Percentiles rank a stretch among this genome's conserved stretches.
Conservation (phyloP, 2,329 filamentous ascomycete genomes). For the Fusarium subglutinans region DNA sequence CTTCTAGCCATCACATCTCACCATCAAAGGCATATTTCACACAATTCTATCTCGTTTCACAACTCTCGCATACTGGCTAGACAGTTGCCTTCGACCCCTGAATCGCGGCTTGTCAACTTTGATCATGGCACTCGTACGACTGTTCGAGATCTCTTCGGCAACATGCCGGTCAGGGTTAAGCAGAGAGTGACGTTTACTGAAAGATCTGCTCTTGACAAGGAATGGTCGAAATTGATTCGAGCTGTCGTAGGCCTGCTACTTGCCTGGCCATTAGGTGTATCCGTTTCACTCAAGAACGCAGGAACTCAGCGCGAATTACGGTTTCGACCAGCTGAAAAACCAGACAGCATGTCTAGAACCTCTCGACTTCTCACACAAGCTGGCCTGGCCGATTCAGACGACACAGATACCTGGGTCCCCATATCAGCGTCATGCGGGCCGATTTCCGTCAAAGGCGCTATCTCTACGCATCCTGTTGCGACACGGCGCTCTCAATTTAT, state of each 20-base stretch:
- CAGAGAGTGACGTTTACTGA: conserved; percentile 70
- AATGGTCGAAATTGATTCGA: conserved; percentile 72
- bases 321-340: conserved; percentile 45
- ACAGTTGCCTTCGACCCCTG: conserved; percentile 66
- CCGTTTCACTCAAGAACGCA: conserved; percentile 67
- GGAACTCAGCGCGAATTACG: conserved; percentile 49
- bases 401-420: conserved; percentile 71
- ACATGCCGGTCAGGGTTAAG: conserved; percentile 90
- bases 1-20: conserved; percentile 80
- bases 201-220: conserved; percentile 62
- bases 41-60: conserved; percentile 75
- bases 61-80: conserved; percentile 73
- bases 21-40: conserved; percentile 66
- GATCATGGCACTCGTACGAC: conserved; percentile 78
- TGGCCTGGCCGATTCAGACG: conserved; percentile 64
- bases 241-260: conserved; percentile 73
- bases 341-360: conserved; percentile 36
- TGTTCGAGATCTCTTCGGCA: conserved; percentile 85
- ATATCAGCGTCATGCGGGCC: conserved; percentile 71
- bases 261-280: conserved; percentile 68
- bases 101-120: conserved; percentile 64
- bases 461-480: conserved; percentile 76
- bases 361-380: conserved; percentile 72
- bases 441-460: conserved; percentile 73
- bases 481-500: conserved; percentile 83